Percentiles rank a stretch among this genome's conserved stretches.
Evolutionary conservation across 306 rosid genomes (phyloP).

Genomic region (Begonia peltatifolia): DNA sequence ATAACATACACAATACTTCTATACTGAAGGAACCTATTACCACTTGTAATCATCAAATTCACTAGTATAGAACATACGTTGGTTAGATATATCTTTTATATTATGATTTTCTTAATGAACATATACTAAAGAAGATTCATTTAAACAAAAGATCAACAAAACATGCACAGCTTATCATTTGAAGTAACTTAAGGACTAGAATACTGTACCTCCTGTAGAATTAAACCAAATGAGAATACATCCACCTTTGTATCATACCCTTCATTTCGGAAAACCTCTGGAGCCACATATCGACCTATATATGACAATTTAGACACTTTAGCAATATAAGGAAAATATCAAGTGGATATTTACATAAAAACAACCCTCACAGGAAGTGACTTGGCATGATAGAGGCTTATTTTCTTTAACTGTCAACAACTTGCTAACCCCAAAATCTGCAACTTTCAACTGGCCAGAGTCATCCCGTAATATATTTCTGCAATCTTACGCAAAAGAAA

Average conservation of each 20-base stretch:
- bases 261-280: constrained; percentile 68
- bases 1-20: no score
- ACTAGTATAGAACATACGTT: no score
- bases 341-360: not conserved
- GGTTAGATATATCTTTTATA: no score
- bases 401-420: constrained; percentile 85
- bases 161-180: no score
- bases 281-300: constrained; percentile 82
- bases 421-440: constrained; percentile 92
- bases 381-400: constrained; percentile 57
- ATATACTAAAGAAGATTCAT: not conserved
- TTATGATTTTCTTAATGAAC: no score
- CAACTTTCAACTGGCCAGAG: constrained; percentile 88
- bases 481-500: constrained; percentile 49
- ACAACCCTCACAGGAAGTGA: constrained; percentile 67
- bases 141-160: no score
- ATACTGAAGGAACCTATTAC: no score
- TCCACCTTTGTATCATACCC: constrained; percentile 91
- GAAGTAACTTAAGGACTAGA: constrained; percentile 1
- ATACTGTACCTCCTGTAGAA: constrained; percentile 74
- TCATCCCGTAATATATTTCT: constrained; percentile 96
- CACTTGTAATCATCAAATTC: no score
- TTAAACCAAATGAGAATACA: constrained; percentile 81
- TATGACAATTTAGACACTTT: constrained; percentile 12
- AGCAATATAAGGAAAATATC: not conserved